Evolutionary conservation across 2,329 filamentous ascomycete genomes (phyloP), one percentile per base, ranked within the genome.

Genomic region (Hypoxylon rubiginosum): DNA sequence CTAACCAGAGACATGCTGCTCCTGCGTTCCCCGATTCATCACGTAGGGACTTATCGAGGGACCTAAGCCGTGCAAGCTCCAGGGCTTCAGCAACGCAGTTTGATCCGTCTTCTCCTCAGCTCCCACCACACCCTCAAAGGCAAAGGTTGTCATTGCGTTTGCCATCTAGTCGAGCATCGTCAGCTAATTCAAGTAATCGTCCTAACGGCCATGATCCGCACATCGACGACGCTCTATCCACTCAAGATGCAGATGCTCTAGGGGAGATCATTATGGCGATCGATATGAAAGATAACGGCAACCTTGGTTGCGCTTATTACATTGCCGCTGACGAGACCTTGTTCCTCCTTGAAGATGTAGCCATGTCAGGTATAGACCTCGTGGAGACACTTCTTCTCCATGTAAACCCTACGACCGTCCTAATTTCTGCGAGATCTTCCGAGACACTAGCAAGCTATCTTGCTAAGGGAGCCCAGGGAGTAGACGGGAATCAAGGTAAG

Each of bases 301-400:
- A 86, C 0, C 84, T 97, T 17, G 95, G 95, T 0, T 97, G 94
- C 77, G 91, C 92, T 49, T 97, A 95, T 75, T 97, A 95, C 75
- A 82, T 90, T 50, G 89, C 90, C 5, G 81, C 85, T 26, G 88
- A 93, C 41, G 90, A 92, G 73, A 88, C 84, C 36, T 79, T 97
- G 3, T 91, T 87, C 63, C 83, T 97, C 46, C 89, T 97, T 75
- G 90, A 95, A 75, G 94, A 97, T 71, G 84, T 92, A 9, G 84
- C 87, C 15, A 83, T 88, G 70, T 91, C 90, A 4, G 89, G 88
- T n/a, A 76, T 88, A n/a, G 89, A 92, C 36, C 81, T 90, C 11
- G 81, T 91, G n/a, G 88, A 92, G 65, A 88, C 85, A 4, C 79
- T 90, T 19, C 75, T 90, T 45, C 71, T 85, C 9, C 83, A 88